Base-by-base conservation (phyloP, 1,284 basidiomycete genomes). In the Microbotryum intermedium region DNA sequence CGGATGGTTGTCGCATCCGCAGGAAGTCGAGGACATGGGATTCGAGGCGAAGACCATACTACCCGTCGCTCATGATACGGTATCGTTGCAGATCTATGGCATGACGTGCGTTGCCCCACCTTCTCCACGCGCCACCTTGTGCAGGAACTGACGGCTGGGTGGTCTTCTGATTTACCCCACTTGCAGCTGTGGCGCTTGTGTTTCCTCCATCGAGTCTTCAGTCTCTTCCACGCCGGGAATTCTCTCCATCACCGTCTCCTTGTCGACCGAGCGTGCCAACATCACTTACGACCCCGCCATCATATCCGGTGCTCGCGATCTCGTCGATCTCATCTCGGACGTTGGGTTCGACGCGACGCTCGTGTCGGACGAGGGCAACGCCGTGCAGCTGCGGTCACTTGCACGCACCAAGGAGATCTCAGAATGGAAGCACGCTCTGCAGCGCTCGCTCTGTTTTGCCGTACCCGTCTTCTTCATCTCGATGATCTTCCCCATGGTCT, bases 1-100 rank as follows among this genome's bases (percentile, higher is more conserved):
- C 42, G 39, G 18, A 16, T 16, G 34, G 34, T 18, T 21, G 11
- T 20, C 29, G 20, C 8, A 8, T 25, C 50, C 57, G 3, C 74
- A 90, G 84, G 90, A 90, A 81, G 90, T 94, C 65, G 86, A 85
- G 20, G 90, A 94, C 76, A 87, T 92, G 54, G 91, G 91, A 18
- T 95, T 95, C 72, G 91, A 92, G 74, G 89, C 91, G 0, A 82
- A 84, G 0, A 77, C 83, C 59, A 83, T 91, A 52, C 83, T 84
- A 0, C 78, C 81, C 5, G 73, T 79, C 46, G 80, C 81, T 28
- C 77, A 81, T 10, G 86, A 90, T 69, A 79, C 78, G 1, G 79
- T 89, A 53, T 84, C 82, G 20, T 80, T 95, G 29, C 83, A 83
- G 34, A 81, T 95, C 69, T 93, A 86, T 72, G 92, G 91, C 69